Percentiles rank a stretch among this genome's conserved stretches.
These are phyloP conservation scores for Monosporascus ibericus DNA, from an alignment of 2,329 filamentous ascomycete genomes.

Conservation along the genomic window DNA sequence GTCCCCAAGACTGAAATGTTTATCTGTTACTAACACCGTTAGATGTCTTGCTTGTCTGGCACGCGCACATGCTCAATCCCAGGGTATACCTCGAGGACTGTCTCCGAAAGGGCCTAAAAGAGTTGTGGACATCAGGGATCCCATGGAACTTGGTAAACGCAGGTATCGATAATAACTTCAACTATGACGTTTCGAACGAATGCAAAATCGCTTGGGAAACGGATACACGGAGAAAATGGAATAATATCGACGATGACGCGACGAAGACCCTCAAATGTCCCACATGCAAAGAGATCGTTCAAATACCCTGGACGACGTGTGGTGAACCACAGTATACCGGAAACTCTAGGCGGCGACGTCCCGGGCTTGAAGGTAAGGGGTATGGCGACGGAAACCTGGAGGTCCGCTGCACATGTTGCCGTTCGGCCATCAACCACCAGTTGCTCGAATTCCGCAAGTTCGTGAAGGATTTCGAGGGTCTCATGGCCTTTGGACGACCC, in stretches of 20 bases:
- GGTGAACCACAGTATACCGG: conserved; percentile 30
- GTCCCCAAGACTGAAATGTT: conserved; percentile 1
- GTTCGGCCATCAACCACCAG: conserved; percentile 45
- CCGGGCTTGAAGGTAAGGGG: conserved; percentile 42
- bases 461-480: conserved; percentile 42
- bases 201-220: conserved; percentile 41
- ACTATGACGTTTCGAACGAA: conserved; percentile 42
- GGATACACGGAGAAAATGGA: conserved; percentile 49
- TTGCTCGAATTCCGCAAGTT: conserved; percentile 58
- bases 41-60: conserved; percentile 77
- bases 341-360: conserved; percentile 15
- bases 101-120: conserved; percentile 48
- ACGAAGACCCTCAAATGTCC: conserved; percentile 50
- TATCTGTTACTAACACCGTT: conserved; percentile 17
- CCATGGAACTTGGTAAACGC: conserved; percentile 58
- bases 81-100: conserved; percentile 69
- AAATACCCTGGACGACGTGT: conserved; percentile 56
- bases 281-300: conserved; percentile 35
- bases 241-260: conserved; percentile 46
- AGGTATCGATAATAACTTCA: conserved; percentile 54
- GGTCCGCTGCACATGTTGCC: conserved; percentile 45
- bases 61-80: conserved; percentile 73
- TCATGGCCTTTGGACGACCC: conserved; percentile 42
- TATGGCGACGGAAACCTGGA: conserved; percentile 55
- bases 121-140: conserved; percentile 56